Percentiles rank a stretch among this genome's conserved stretches.
Conservation (phyloP, 768 basidiomycete genomes). For the Boletales sp. region DNA sequence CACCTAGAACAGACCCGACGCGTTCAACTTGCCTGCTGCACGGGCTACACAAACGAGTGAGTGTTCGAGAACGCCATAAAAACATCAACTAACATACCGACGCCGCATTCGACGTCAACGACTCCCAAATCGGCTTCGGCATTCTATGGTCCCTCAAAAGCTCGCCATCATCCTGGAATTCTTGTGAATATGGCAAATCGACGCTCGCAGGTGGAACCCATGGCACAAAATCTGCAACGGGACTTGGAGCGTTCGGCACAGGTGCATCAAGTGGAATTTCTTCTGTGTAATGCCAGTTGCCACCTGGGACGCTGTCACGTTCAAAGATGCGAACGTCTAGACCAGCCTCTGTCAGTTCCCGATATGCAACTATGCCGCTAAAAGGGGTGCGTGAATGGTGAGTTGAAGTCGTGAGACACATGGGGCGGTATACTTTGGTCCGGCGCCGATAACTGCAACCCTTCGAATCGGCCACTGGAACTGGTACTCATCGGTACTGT, state of each 20-base stretch:
- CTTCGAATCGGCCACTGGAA: constrained; percentile 12
- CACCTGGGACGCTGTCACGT: constrained; percentile 9
- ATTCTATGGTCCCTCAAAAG: constrained; percentile 4
- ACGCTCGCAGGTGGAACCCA: constrained; percentile 5
- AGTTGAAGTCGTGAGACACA: neutral
- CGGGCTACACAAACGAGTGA: neutral
- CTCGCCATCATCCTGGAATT: constrained; percentile 6
- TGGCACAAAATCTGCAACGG: constrained; percentile 9
- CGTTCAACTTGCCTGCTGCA: neutral
- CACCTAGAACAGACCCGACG: too few relatives aligned
- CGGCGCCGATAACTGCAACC: constrained; percentile 16
- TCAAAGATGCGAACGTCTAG: constrained; percentile 17
- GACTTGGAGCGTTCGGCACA: constrained; percentile 3
- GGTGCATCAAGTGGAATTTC: constrained; percentile 10
- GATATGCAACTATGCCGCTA: constrained; percentile 13
- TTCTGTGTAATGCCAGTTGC: constrained; percentile 17
- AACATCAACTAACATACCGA: constrained; percentile 3
- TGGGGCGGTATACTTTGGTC: constrained; percentile 6
- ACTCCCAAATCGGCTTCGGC: constrained; percentile 15
- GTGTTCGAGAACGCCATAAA: neutral
- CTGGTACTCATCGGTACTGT: constrained; percentile 1
- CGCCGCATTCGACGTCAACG: constrained; percentile 6
- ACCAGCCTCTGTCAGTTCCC: constrained; percentile 12
- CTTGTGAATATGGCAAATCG: constrained; percentile 9
- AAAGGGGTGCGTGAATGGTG: neutral